Conservation (phyloP, 192 early-diverging fungal species). For the Hyaloraphidium curvatum region DNA sequence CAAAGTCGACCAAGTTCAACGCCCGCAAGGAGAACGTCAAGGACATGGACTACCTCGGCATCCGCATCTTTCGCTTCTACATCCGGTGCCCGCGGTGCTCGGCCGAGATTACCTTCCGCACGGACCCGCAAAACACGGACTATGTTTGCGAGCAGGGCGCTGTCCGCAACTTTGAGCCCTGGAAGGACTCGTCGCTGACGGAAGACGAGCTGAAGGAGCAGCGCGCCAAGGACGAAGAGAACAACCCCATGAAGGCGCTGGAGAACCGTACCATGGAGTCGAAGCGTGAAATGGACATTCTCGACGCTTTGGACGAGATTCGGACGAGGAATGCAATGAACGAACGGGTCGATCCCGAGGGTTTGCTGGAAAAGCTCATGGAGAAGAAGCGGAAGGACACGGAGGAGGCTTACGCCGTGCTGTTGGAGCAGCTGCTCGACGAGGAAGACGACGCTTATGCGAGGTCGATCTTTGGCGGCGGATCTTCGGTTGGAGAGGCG, state of each 20-base stretch:
- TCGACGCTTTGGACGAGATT: slow-evolving; percentile 93
- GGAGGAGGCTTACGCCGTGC: no score
- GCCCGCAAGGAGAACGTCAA: slow-evolving; percentile 77
- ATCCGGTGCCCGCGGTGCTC: slow-evolving; percentile 72
- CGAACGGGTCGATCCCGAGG: slow-evolving; percentile 54
- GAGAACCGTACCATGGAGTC: slow-evolving; percentile 88
- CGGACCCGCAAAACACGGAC: slow-evolving; percentile 86
- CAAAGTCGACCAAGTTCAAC: slow-evolving; percentile 97
- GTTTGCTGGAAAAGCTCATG: slow-evolving; percentile 31
- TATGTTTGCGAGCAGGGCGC: slow-evolving; percentile 89
- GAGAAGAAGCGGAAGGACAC: slow-evolving; percentile 5
- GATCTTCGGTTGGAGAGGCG: no score
- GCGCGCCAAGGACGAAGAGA: slow-evolving; percentile 62
- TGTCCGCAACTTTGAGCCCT: slow-evolving; percentile 84
- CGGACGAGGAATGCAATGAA: slow-evolving; percentile 63
- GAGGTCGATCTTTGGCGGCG: no score
- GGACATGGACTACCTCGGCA: slow-evolving; percentile 47
- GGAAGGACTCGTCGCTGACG: slow-evolving; percentile 49
- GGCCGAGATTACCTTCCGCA: slow-evolving; percentile 95
- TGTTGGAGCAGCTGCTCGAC: no score
- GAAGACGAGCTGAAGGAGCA: slow-evolving; percentile 31
- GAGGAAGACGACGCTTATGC: no score
- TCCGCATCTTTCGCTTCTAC: slow-evolving; percentile 61
- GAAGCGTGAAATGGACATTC: slow-evolving; percentile 91
- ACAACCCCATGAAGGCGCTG: slow-evolving; percentile 85